These are phyloP conservation scores for Combretum micranthum DNA, from an alignment of 345 rosid genomes.

Conservation along the genomic window DNA sequence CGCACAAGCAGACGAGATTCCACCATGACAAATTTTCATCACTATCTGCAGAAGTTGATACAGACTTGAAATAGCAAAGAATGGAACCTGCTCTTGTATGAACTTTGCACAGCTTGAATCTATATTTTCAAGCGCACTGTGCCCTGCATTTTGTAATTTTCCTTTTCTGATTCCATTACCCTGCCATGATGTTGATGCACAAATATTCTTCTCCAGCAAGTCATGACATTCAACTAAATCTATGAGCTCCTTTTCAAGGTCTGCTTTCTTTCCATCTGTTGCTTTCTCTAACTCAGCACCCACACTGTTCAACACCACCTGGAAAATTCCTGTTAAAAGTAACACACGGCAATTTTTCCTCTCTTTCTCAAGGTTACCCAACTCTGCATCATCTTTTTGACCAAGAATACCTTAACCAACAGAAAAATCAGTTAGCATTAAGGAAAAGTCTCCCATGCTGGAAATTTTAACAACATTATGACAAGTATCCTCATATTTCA, in stretches of 20 bases:
- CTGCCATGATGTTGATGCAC: slow-evolving; percentile 29
- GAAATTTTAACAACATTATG: neutral
- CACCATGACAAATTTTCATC: slow-evolving; percentile 24
- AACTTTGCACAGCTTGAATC: slow-evolving; percentile 25
- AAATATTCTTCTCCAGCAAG: slow-evolving; percentile 31
- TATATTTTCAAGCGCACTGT: slow-evolving; percentile 18
- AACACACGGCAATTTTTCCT: slow-evolving; percentile 43
- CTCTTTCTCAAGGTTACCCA: slow-evolving; percentile 43
- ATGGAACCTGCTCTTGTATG: slow-evolving; percentile 35
- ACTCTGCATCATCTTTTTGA: slow-evolving; percentile 38
- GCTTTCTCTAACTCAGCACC: slow-evolving; percentile 56
- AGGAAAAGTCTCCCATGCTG: neutral
- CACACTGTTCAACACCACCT: slow-evolving; percentile 53
- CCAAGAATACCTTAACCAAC: slow-evolving; percentile 56
- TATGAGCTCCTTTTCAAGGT: slow-evolving; percentile 53
- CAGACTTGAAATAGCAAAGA: slow-evolving; percentile 68
- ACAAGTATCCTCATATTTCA: too few species aligned
- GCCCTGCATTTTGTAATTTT: slow-evolving; percentile 25
- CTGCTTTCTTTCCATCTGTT: slow-evolving; percentile 31
- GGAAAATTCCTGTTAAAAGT: slow-evolving; percentile 47
- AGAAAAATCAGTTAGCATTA: slow-evolving; percentile 13
- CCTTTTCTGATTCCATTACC: slow-evolving; percentile 36
- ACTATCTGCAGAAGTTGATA: slow-evolving; percentile 41
- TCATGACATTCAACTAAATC: slow-evolving; percentile 42
- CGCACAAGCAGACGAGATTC: slow-evolving; percentile 18